Evolutionary conservation across 139 green algal species (phyloP), one percentile per base, ranked within the genome.

Genomic region (Chlamydomonas incerta): DNA sequence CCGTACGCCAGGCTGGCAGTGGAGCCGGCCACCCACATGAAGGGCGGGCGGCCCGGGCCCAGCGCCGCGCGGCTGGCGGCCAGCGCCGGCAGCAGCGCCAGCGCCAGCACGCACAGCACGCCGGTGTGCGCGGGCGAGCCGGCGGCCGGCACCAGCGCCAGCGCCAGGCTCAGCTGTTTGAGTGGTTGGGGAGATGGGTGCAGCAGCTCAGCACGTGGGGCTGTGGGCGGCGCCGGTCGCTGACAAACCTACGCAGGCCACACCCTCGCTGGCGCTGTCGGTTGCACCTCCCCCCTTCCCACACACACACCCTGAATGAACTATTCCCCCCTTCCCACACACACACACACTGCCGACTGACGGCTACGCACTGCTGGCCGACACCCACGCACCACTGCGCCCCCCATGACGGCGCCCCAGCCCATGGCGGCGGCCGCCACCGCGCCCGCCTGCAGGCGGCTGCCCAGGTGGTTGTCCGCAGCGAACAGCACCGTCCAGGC

Each of bases 401-500:
- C 77, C 3, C 63, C 77, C 46, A 52, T 1, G 20, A 74, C 46
- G 20, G 52, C 26, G 2, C 77, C 77, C 77, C 63, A 74, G 3
- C 46, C 20, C 63, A 84, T 74, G 63, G 63, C 63, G 0, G 24
- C 77, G 46, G 52, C 20, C n/a, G 18, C 23, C 1, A 65, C 33
- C 11, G 77, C 77, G 15, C 17, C n/a, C 46, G 28, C 77, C 46
- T 33, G 20, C 29, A 84, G 77, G 10, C 65, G 18, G 23, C 28
- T 67, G 77, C 77, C 77, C 11, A 84, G 28, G 77, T 84, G 77
- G 62, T 84, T 84, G 65, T 84, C 77, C 29, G 63, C 26, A n/a
- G 63, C 55, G 10, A 84, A 65, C 46, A 84, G 21, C 65, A 69
- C 46, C 1, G 35, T 35, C 20, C 35, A 34, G 24, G 58, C 63